Evolutionary conservation across 176 grass and related monocot species (phyloP), one percentile per base, ranked within the genome.

Genomic region (Alopecurus myosuroides): DNA sequence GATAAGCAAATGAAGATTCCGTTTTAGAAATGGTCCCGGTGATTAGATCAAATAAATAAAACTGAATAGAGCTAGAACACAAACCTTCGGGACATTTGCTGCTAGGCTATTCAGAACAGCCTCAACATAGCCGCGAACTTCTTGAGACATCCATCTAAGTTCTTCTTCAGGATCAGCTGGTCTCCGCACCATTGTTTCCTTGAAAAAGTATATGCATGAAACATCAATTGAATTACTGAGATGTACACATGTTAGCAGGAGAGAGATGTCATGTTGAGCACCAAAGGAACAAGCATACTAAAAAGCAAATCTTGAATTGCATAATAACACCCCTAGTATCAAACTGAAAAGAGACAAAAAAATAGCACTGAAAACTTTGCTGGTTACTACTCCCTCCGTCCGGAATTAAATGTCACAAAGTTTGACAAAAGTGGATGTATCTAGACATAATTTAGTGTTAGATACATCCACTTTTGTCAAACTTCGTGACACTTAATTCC

Each of bases 141-240:
- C 97, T 82, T 96, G 97, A 75, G 97, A 94, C 97, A 99, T 99
- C 97, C 97, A 99, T 82, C 91, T 86, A 81, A 99, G 91, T 63
- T 99, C 97, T 89, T 96, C 97, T 82, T 96, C 97, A 72, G 97
- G 97, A 92, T 99, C 94, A 79, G 91, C 97, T 55, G 91, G 97
- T 86, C 88, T 94, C 72, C 97, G 86, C 48, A 80, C 63, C 89
- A 94, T 92, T 63, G 87, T 76, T 45, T 94, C 94, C 94, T 97
- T 78, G 36, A 2, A 84, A 81, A 67, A 46, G 74, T 48, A 75
- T 5, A 77, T 30, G 20, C 22, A 82, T 76, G 64, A 87, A 11
- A 88, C 72, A n/a, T 53, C 74, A 82, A 72, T 79, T 87, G 70
- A 67, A 77, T 63, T 63, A 63, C 6, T 31, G 60, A 64, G 18